A percentile compares a stretch with the other conserved stretches of the same genome.
These are phyloP conservation scores for Xylariaceae sp. DNA, from an alignment of 2,329 filamentous ascomycete genomes.

Conservation along the genomic window DNA sequence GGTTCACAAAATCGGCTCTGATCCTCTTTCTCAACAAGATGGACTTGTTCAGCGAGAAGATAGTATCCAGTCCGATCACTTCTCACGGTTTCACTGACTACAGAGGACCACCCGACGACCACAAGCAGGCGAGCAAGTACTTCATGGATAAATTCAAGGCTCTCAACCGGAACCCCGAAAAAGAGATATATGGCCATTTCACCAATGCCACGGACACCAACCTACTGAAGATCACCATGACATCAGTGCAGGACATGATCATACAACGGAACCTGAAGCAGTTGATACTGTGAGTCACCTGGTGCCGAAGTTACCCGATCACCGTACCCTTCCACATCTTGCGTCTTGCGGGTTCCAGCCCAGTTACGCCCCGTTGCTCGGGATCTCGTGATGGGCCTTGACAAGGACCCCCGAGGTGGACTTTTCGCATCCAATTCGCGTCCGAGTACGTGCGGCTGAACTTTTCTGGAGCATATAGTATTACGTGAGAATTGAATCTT, in stretches of 20 bases:
- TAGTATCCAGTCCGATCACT: conserved; percentile 67
- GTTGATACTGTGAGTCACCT: conserved; percentile 62
- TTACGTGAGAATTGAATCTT: conserved; percentile 15
- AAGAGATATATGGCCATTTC: conserved; percentile 63
- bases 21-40: conserved; percentile 89
- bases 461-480: conserved; percentile 33
- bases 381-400: conserved; percentile 14
- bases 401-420: conserved; percentile 15
- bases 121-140: conserved; percentile 74
- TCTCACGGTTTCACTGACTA: conserved; percentile 78
- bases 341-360: conserved; percentile 11
- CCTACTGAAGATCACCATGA: conserved; percentile 81
- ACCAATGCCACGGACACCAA: conserved; percentile 67
- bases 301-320: conserved; percentile 22
- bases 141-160: conserved; percentile 79
- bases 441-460: conserved; percentile 29
- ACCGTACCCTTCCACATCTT: conserved; percentile 11
- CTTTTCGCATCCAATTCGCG: conserved; percentile 8
- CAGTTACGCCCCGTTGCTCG: conserved; percentile 16
- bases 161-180: conserved; percentile 66
- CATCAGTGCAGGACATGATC: conserved; percentile 83
- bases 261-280: conserved; percentile 81
- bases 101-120: conserved; percentile 67
- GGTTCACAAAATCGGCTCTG: conserved; percentile 78
- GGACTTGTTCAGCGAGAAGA: conserved; percentile 78